Percentiles rank a stretch among this genome's conserved stretches.
Conservation (phyloP, 78 protist genomes). For the slime mould (Dictyostelium discoideum) region DNA sequence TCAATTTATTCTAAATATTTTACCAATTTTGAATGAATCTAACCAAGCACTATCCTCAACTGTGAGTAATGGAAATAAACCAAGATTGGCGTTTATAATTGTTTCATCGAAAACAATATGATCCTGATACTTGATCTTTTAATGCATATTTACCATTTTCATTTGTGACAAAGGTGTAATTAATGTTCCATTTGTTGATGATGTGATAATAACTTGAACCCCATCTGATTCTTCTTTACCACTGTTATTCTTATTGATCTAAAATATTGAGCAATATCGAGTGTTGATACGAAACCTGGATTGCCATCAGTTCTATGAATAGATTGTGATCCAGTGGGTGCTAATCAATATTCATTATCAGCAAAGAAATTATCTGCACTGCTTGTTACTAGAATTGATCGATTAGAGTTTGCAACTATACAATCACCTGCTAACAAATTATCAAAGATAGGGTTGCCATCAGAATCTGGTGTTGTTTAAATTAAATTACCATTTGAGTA, state of each 20-base stretch:
- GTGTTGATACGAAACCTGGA: neutral
- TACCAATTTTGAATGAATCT: neutral
- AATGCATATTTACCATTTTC: neutral
- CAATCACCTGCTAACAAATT: neutral
- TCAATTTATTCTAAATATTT: too few relatives aligned
- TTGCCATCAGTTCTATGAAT: neutral
- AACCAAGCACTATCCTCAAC: neutral
- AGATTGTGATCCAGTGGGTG: neutral
- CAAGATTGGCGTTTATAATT: neutral
- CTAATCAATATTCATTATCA: neutral
- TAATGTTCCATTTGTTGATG: too few relatives aligned
- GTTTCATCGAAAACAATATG: conserved; percentile 1
- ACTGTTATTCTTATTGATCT: neutral
- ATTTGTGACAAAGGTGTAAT: neutral
- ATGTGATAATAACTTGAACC: neutral
- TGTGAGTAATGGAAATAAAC: neutral
- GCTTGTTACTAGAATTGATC: neutral
- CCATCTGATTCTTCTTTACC: neutral
- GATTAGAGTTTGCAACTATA: neutral
- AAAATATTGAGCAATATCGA: neutral
- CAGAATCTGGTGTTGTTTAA: neutral
- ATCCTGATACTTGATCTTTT: neutral
- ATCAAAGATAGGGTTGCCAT: neutral
- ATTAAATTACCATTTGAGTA: neutral
- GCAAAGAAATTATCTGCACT: neutral